phyloP scores from a whole-genome alignment of 1,284 basidiomycete genomes.

The Schizopora paradoxa region DNA sequence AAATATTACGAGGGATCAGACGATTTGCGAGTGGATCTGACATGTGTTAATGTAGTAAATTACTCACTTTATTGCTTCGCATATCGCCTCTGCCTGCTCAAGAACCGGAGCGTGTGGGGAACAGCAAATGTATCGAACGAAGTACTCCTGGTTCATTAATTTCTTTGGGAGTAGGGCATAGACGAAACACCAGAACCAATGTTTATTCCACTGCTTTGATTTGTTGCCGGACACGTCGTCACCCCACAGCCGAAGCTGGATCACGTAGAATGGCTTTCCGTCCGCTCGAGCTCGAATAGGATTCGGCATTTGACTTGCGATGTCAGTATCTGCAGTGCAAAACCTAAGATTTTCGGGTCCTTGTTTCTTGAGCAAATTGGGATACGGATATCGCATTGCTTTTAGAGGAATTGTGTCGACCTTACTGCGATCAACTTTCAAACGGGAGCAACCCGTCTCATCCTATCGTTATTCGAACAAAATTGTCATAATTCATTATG shows the following conservation, averaged over 20 bases:
- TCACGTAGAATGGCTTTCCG: background rate
- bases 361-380: too few relatives aligned
- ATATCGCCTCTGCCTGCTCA: background rate
- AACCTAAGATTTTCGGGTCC: too few relatives aligned
- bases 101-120: background rate
- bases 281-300: background rate
- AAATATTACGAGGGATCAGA: too few relatives aligned
- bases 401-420: too few relatives aligned
- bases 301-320: background rate
- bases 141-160: background rate
- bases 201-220: constrained; percentile 1
- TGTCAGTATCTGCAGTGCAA: too few relatives aligned
- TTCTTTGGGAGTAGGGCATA: background rate
- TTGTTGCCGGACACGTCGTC: background rate
- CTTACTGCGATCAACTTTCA: too few relatives aligned
- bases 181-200: background rate
- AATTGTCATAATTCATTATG: too few relatives aligned
- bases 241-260: background rate
- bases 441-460: too few relatives aligned
- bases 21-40: background rate
- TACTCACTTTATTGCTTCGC: background rate
- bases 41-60: background rate
- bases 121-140: background rate
- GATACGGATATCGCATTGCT: too few relatives aligned
- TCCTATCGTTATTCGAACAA: too few relatives aligned